A percentile compares a stretch with the other conserved stretches of the same genome.
Conservation (phyloP, 495 filamentous ascomycete genomes). For the Penicillium fimorum region DNA sequence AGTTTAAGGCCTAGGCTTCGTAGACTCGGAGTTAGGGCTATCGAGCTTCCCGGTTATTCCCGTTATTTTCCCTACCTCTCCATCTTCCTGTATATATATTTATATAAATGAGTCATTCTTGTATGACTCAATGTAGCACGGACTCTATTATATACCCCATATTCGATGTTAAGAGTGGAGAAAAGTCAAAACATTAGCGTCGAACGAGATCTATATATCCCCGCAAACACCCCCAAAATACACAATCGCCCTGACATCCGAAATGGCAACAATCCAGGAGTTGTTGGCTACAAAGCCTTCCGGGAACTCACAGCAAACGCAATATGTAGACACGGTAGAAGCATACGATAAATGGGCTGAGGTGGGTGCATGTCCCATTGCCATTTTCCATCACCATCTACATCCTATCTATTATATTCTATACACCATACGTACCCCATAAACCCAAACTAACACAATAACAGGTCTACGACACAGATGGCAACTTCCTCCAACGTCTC, state of each 20-base stretch:
- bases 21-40: neutral
- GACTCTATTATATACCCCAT: neutral
- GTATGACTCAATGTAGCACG: conserved; percentile 8
- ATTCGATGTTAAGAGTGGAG: neutral
- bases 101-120: neutral
- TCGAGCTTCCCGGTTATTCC: neutral
- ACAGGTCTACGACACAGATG: conserved; percentile 66
- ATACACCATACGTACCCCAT: neutral
- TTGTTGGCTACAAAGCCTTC: conserved; percentile 13
- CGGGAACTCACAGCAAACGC: conserved; percentile 12
- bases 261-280: conserved; percentile 34
- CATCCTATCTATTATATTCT: neutral
- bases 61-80: neutral
- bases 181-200: neutral
- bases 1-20: neutral
- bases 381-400: neutral
- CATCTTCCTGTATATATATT: neutral
- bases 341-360: conserved; percentile 47
- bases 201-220: neutral
- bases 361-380: conserved; percentile 18
- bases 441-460: neutral
- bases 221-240: neutral
- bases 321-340: conserved; percentile 41
- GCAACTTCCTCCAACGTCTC: conserved; percentile 70
- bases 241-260: neutral